These are phyloP conservation scores for Gastrolobium villosum DNA, from an alignment of 306 rosid species.

Conservation along the genomic window DNA sequence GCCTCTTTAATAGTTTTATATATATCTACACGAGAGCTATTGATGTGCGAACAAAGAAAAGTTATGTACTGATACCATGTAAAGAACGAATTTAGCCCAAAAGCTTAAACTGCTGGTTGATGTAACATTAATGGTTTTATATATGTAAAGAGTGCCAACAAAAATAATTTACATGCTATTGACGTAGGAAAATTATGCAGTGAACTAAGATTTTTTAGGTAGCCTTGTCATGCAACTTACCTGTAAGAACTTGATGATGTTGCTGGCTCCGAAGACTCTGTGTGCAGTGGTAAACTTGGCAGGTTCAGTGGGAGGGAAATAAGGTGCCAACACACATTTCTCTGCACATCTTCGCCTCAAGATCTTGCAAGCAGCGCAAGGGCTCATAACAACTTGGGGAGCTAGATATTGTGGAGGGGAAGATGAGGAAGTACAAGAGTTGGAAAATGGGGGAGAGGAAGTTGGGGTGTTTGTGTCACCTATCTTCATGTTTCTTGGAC, in stretches of 20 bases:
- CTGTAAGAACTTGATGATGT: conserved; percentile 96
- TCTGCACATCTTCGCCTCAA: conserved; percentile 86
- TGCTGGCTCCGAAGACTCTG: conserved; percentile 93
- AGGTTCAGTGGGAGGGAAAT: conserved; percentile 94
- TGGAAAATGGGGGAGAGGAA: conserved; percentile 51
- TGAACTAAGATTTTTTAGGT: too few species aligned
- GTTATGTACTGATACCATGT: too few species aligned
- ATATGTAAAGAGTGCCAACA: too few species aligned
- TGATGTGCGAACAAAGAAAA: too few species aligned
- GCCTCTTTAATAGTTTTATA: too few species aligned
- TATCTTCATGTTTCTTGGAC: conserved; percentile 52
- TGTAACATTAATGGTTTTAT: too few species aligned
- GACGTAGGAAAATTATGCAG: too few species aligned
- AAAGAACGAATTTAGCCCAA: too few species aligned
- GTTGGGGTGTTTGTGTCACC: conserved; percentile 50
- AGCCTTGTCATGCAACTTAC: conserved; percentile 38
- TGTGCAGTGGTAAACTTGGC: conserved; percentile 93
- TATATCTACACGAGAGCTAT: too few species aligned
- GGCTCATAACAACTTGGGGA: conserved; percentile 66
- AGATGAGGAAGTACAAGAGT: conserved; percentile 51
- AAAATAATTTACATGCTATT: too few species aligned
- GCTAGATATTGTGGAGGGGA: conserved; percentile 41
- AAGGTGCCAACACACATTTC: conserved; percentile 91
- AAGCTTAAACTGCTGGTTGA: too few species aligned
- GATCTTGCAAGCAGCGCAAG: conserved; percentile 96